phyloP scores from a whole-genome alignment of 306 rosid species.

The Vigna trinervia region DNA sequence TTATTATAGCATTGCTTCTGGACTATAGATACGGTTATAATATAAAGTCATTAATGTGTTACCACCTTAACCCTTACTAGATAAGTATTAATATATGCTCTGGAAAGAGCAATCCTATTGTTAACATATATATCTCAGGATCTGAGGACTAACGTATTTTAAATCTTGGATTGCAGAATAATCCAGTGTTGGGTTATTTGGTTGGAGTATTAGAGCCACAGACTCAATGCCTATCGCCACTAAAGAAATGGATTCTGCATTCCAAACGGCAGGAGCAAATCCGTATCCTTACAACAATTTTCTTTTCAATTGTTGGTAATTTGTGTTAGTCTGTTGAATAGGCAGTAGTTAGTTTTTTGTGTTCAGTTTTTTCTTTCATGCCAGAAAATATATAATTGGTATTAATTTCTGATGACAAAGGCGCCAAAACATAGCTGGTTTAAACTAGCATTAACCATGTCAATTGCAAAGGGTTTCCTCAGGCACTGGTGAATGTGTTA shows the following conservation, averaged over 20 bases:
- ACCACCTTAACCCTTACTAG: slow-evolving; percentile 21
- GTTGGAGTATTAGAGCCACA: slow-evolving; percentile 49
- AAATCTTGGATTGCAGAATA: slow-evolving; percentile 49
- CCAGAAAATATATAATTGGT: slow-evolving; percentile 1
- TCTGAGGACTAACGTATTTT: slow-evolving; percentile 38
- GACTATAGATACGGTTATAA: slow-evolving; percentile 18
- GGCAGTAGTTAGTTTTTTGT: background rate
- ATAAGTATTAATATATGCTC: background rate
- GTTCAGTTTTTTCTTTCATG: background rate
- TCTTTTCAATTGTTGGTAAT: slow-evolving; percentile 26
- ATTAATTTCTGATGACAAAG: slow-evolving; percentile 18
- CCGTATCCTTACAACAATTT: slow-evolving; percentile 77
- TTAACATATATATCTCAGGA: background rate
- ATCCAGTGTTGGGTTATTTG: slow-evolving; percentile 32
- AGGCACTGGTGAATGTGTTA: slow-evolving; percentile 23
- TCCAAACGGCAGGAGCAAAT: slow-evolving; percentile 79
- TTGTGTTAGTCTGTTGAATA: slow-evolving; percentile 17
- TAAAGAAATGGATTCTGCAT: slow-evolving; percentile 79
- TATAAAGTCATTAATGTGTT: slow-evolving; percentile 15
- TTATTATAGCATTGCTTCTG: slow-evolving; percentile 6
- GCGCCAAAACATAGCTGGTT: slow-evolving; percentile 10
- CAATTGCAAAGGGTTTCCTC: slow-evolving; percentile 4
- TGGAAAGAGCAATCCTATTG: slow-evolving; percentile 1
- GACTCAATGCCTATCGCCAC: slow-evolving; percentile 65
- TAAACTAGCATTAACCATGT: slow-evolving; percentile 26